A percentile compares a stretch with the other conserved stretches of the same genome.
phyloP scores from a whole-genome alignment of 495 filamentous ascomycete species.

The Penicillium psychrofluorescens region DNA sequence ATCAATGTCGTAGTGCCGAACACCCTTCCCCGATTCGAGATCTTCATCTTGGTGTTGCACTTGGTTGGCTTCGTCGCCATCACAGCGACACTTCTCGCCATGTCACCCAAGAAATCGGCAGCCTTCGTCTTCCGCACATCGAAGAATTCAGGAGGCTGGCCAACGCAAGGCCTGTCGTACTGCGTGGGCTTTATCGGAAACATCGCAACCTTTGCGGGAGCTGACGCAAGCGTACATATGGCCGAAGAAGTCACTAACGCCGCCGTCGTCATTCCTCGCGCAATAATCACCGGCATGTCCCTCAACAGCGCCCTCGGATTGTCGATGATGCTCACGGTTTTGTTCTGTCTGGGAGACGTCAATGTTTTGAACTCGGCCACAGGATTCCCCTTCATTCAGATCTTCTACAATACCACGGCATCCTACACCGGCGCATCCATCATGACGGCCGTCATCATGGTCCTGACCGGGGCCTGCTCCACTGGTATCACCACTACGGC shows the following conservation, averaged over 20 bases:
- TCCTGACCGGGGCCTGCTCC: constrained; percentile 24
- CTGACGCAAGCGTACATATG: constrained; percentile 29
- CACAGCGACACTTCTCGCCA: constrained; percentile 22
- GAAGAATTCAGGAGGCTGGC: constrained; percentile 41
- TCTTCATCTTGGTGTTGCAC: constrained; percentile 36
- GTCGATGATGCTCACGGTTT: constrained; percentile 30
- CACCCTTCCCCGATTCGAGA: constrained; percentile 36
- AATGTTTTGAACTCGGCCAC: constrained; percentile 29
- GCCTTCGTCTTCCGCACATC: constrained; percentile 33
- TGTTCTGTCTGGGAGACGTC: constrained; percentile 33
- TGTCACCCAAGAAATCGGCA: constrained; percentile 16
- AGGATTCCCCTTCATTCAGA: constrained; percentile 41
- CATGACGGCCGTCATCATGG: constrained; percentile 25
- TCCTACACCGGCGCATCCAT: constrained; percentile 15
- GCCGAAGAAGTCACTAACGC: constrained; percentile 43
- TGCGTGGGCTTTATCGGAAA: constrained; percentile 38
- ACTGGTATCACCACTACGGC: constrained; percentile 35
- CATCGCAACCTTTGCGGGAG: constrained; percentile 32
- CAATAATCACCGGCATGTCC: constrained; percentile 34
- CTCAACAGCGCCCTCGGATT: constrained; percentile 39
- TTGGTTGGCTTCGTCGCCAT: constrained; percentile 44
- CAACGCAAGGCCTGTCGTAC: constrained; percentile 31
- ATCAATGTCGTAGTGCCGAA: constrained; percentile 35
- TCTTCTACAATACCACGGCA: constrained; percentile 27
- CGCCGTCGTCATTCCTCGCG: constrained; percentile 30